Base-by-base conservation (phyloP, 2,329 filamentous ascomycete genomes). In the Catunica adiposa region DNA sequence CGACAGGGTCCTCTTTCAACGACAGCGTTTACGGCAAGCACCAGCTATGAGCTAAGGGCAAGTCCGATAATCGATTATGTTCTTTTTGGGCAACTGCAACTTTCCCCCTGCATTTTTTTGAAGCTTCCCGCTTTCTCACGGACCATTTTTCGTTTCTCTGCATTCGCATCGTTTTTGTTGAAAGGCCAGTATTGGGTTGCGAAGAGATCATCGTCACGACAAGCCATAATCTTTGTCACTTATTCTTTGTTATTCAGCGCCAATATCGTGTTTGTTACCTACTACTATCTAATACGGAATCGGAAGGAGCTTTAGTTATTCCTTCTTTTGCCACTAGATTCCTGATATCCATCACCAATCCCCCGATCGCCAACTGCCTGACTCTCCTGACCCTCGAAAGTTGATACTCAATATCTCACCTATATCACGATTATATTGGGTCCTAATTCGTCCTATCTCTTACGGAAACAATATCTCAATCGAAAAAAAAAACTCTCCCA, bases 51-150 rank as follows among this genome's bases (percentile, higher is more conserved):
- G 29, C 29, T 37, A 54, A 8, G 37, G 25, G 34, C 23, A 44
- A 53, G 7, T 40, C 8, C n/a, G 38, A 31, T 46, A 44, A 48
- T 44, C 23, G 52, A 46, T 46, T 22, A 54, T 44, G 7, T 44
- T 42, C 22, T 44, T n/a, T 44, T 17, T 29, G 38, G 52, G 34
- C 20, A 34, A 34, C 11, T 5, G 11, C 29, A 22, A 26, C 9
- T 46, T 47, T 54, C 26, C 52, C 52, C 52, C 52, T 54, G 52
- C 52, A 54, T 54, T 54, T 54, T 53, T 44, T 11, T 46, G 22
- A 48, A 25, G 44, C 17, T 48, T 48, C 44, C 22, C 44, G 23
- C 44, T 48, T 42, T 40, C n/a, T 31, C 25, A 46, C 29, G 15
- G 17, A 31, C 42, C 14, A 40, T 34, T 22, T 40, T 42, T 42